A percentile compares a stretch with the other conserved stretches of the same genome.
Conservation (phyloP, 2,329 filamentous ascomycete genomes). For the Ascochyta clinopodiicola region DNA sequence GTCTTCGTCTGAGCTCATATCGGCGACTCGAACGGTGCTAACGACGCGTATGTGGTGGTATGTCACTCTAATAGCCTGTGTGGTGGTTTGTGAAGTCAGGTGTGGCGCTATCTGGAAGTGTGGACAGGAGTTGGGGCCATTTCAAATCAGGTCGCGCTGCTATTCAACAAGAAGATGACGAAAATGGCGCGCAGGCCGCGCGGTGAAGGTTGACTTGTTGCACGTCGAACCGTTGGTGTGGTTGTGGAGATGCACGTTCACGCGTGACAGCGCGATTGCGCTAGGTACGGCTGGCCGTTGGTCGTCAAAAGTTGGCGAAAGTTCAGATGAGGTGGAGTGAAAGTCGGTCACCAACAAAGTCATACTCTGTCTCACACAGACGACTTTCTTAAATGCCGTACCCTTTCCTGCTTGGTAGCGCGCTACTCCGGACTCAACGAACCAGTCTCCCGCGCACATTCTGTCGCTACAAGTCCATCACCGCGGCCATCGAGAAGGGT, state of each 20-base stretch:
- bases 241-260: neutral
- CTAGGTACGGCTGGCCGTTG: constrained; percentile 11
- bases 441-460: constrained; percentile 23
- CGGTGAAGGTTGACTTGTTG: neutral
- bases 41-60: neutral
- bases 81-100: too few species aligned
- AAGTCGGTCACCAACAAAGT: neutral
- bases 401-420: constrained; percentile 21
- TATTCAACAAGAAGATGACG: too few species aligned
- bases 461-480: constrained; percentile 41
- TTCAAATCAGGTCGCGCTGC: too few species aligned
- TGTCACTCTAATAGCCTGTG: neutral
- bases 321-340: constrained; percentile 2
- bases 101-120: neutral
- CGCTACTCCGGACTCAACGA: constrained; percentile 25
- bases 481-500: constrained; percentile 42
- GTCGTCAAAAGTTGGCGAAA: constrained; percentile 12
- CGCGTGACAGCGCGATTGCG: constrained; percentile 8
- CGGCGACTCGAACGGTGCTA: neutral
- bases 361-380: neutral
- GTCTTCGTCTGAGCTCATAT: constrained; percentile 39
- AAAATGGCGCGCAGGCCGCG: neutral
- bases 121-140: too few species aligned
- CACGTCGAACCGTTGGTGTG: neutral
- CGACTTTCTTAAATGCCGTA: constrained; percentile 28